Evolutionary conservation across 2,329 filamentous ascomycete genomes (phyloP).

Genomic region (Fusarium setosum): DNA sequence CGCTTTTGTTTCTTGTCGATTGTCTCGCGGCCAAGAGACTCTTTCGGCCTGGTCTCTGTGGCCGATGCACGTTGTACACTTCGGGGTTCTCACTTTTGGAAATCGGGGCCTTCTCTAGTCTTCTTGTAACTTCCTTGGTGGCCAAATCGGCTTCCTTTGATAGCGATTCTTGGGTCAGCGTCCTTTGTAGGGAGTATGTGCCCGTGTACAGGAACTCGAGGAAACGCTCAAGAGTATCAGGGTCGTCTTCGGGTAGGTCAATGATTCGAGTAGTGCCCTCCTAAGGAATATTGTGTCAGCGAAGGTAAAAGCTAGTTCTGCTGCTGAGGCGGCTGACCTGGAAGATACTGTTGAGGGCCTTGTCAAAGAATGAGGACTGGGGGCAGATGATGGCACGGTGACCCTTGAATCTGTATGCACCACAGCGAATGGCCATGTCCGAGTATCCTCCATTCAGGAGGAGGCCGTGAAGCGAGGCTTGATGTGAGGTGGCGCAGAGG

Average conservation of each 20-base stretch:
- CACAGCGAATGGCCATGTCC: conserved; percentile 49
- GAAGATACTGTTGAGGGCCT: conserved; percentile 41
- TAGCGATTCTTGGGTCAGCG: not conserved
- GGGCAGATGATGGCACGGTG: conserved; percentile 50
- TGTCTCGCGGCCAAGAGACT: no score
- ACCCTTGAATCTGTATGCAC: conserved; percentile 42
- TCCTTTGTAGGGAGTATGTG: conserved; percentile 20
- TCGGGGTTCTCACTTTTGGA: not conserved
- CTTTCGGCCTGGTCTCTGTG: no score
- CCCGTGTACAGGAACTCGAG: conserved; percentile 47
- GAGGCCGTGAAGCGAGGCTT: not conserved
- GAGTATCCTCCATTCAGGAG: conserved; percentile 38
- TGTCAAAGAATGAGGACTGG: conserved; percentile 48
- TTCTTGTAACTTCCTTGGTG: conserved; percentile 9
- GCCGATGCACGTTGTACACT: no score
- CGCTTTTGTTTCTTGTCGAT: no score
- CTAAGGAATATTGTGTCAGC: conserved; percentile 14
- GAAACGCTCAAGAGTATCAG: conserved; percentile 38
- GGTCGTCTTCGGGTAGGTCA: conserved; percentile 46
- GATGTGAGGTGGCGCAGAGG: conserved; percentile 3
- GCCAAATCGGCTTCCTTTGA: not conserved
- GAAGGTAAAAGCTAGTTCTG: no score
- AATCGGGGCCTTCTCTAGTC: not conserved
- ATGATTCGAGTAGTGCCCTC: conserved; percentile 29
- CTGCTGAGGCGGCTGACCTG: no score